phyloP scores from a whole-genome alignment of 2,329 filamentous ascomycete genomes.

The Aspergillus neotritici region DNA sequence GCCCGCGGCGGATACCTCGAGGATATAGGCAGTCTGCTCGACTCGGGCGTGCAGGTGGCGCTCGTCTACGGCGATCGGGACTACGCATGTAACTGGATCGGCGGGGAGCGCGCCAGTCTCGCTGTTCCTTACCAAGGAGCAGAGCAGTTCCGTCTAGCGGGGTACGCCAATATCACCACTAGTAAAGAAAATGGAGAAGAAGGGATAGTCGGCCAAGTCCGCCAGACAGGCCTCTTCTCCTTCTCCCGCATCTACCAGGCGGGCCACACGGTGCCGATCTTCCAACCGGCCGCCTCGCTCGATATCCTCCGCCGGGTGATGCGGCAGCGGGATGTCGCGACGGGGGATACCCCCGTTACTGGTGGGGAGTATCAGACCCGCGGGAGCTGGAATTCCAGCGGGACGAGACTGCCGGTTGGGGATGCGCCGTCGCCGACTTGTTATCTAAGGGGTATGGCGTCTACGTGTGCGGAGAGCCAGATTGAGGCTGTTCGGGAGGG shows the following conservation, averaged over 20 bases:
- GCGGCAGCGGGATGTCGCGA: background rate
- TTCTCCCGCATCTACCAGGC: constrained; percentile 39
- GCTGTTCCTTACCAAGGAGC: constrained; percentile 40
- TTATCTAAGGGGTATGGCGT: no score
- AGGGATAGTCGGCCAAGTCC: constrained; percentile 21
- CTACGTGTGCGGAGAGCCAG: no score
- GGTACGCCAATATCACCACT: constrained; percentile 26
- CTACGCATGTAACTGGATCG: constrained; percentile 50
- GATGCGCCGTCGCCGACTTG: no score
- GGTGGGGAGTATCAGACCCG: background rate
- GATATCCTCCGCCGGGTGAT: constrained; percentile 5
- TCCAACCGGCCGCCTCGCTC: constrained; percentile 32
- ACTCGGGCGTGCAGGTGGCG: constrained; percentile 49
- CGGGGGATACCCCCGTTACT: background rate
- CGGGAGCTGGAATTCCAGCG: background rate
- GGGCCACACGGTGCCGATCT: constrained; percentile 49
- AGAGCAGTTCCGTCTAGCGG: constrained; percentile 16
- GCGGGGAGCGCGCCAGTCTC: constrained; percentile 46
- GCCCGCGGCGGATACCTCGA: constrained; percentile 13
- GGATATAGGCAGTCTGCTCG: constrained; percentile 42
- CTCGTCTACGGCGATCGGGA: constrained; percentile 53
- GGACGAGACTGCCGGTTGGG: no score
- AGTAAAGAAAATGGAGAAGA: background rate
- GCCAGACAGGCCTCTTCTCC: constrained; percentile 30
- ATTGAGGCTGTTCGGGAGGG: no score